Conservation (phyloP, 495 filamentous ascomycete species). For the Aspergillus funiculosus region DNA sequence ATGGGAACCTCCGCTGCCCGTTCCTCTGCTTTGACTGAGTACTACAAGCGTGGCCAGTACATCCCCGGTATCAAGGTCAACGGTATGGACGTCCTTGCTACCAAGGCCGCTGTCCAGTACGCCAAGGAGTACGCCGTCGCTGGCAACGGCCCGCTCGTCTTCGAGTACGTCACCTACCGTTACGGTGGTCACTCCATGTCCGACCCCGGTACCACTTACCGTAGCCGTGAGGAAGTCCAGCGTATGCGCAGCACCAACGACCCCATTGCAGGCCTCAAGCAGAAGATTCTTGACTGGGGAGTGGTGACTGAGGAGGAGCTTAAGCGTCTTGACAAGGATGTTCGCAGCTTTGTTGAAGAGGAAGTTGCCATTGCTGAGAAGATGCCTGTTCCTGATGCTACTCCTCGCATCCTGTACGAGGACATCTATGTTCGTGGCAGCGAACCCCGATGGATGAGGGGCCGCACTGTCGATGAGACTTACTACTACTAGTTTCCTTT, state of each 20-base stretch:
- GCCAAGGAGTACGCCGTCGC: constrained; percentile 74
- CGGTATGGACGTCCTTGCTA: constrained; percentile 98
- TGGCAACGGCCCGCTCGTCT: constrained; percentile 86
- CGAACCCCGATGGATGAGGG: constrained; percentile 87
- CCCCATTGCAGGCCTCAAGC: constrained; percentile 95
- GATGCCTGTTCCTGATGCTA: constrained; percentile 73
- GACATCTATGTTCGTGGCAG: constrained; percentile 92
- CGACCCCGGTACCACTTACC: constrained; percentile 97
- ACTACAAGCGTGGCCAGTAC: constrained; percentile 99
- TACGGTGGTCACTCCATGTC: constrained; percentile 99
- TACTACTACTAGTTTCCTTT: constrained; percentile 64
- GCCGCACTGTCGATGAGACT: constrained; percentile 86
- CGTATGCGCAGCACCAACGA: constrained; percentile 98
- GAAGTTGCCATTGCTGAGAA: constrained; percentile 87
- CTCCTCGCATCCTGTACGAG: constrained; percentile 78
- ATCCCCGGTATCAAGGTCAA: constrained; percentile 99
- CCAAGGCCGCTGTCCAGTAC: constrained; percentile 91
- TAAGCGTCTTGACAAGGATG: constrained; percentile 90
- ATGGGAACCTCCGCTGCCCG: constrained; percentile 97
- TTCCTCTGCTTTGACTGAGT: constrained; percentile 91
- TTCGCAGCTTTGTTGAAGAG: constrained; percentile 72
- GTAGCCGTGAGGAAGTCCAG: constrained; percentile 98
- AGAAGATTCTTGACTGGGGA: constrained; percentile 93
- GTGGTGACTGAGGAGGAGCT: constrained; percentile 93
- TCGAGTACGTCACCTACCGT: constrained; percentile 98